A percentile compares a stretch with the other conserved stretches of the same genome.
Evolutionary conservation across 2,329 filamentous ascomycete species (phyloP).

Genomic region (Paraphoma sp.): DNA sequence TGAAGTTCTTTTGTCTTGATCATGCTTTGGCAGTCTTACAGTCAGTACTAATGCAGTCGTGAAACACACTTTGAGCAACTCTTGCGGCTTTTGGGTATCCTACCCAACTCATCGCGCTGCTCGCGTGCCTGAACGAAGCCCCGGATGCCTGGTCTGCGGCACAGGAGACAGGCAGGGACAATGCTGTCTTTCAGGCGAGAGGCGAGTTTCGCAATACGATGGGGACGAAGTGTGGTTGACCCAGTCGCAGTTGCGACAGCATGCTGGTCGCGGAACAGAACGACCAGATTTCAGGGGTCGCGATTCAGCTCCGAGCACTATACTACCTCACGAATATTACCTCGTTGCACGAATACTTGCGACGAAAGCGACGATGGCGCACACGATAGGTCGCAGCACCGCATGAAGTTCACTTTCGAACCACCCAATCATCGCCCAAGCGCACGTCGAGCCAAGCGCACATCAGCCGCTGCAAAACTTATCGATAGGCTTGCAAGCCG

Average conservation of each 20-base stretch:
- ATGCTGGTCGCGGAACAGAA: background rate
- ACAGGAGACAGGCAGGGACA: background rate
- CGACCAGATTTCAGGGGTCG: background rate
- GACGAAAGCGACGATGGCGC: background rate
- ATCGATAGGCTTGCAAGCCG: constrained; percentile 4
- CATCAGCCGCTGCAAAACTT: background rate
- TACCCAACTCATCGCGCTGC: background rate
- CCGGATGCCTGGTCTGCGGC: background rate
- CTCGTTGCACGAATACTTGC: background rate
- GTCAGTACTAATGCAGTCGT: background rate
- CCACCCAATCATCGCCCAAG: background rate
- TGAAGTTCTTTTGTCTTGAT: no score
- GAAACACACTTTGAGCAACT: background rate
- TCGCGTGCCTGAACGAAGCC: background rate
- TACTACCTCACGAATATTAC: background rate
- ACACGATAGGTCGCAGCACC: background rate
- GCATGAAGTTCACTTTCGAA: background rate
- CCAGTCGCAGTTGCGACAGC: background rate
- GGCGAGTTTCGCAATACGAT: background rate
- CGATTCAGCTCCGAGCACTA: background rate
- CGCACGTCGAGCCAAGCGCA: background rate
- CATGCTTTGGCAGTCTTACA: background rate
- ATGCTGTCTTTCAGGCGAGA: background rate
- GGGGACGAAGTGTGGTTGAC: no score
- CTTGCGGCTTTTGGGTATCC: no score